Percentiles rank a stretch among this genome's conserved stretches.
These are phyloP conservation scores for Juncus inflexus DNA, from an alignment of 176 grass and related monocot genomes.

Conservation along the genomic window DNA sequence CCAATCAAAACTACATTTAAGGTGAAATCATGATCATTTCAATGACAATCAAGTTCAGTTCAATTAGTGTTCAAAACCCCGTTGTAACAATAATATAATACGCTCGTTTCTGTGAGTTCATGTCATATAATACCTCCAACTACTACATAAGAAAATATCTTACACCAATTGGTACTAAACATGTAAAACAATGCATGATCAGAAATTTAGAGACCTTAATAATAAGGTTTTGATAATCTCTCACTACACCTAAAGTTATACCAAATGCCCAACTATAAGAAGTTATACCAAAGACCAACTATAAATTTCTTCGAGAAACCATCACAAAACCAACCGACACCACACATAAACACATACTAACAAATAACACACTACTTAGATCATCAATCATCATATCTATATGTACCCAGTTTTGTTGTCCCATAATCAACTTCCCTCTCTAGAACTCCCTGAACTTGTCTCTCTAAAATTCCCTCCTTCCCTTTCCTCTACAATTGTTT, in stretches of 20 bases:
- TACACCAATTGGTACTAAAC: too few species aligned
- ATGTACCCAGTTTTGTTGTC: slow-evolving; percentile 48
- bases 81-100: too few species aligned
- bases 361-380: neutral
- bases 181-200: too few species aligned
- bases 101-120: too few species aligned
- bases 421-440: slow-evolving; percentile 64
- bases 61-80: too few species aligned
- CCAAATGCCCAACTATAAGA: neutral
- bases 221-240: neutral
- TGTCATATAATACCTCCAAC: too few species aligned
- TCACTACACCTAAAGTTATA: neutral
- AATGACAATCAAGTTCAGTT: too few species aligned
- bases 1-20: too few species aligned
- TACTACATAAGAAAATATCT: too few species aligned
- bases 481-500: slow-evolving; percentile 42
- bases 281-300: slow-evolving; percentile 12
- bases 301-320: neutral
- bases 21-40: too few species aligned
- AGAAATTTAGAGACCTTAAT: too few species aligned
- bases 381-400: slow-evolving; percentile 37
- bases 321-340: neutral
- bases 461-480: slow-evolving; percentile 38
- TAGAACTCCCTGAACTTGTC: slow-evolving; percentile 51
- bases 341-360: slow-evolving; percentile 1